Conservation (phyloP, 768 basidiomycete genomes). For the Calvatia gigantea region DNA sequence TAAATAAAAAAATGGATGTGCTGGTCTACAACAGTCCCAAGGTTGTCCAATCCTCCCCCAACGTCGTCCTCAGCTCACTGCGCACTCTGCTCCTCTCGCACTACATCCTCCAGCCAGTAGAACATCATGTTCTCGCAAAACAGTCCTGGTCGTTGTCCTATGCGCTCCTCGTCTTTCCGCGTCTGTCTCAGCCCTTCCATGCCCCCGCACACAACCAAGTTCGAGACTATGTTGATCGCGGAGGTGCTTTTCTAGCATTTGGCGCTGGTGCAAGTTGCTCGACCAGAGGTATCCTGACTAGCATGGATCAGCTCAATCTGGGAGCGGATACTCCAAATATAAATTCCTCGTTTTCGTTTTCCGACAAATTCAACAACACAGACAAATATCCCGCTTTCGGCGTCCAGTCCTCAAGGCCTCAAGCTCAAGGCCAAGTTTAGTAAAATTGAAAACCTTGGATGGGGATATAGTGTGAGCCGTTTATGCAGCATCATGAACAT, state of each 20-base stretch:
- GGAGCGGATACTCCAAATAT: constrained; percentile 1
- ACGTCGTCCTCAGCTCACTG: constrained; percentile 12
- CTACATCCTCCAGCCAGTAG: constrained; percentile 15
- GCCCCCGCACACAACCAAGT: background rate
- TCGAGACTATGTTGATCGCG: constrained; percentile 15
- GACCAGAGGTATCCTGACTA: background rate
- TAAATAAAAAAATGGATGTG: constrained; percentile 15
- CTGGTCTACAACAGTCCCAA: constrained; percentile 18
- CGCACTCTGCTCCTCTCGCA: constrained; percentile 10
- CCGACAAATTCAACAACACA: constrained; percentile 9
- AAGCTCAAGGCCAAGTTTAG: background rate
- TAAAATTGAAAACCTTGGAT: background rate
- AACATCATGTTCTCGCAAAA: constrained; percentile 10
- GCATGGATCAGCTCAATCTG: constrained; percentile 2
- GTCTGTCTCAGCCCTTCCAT: background rate
- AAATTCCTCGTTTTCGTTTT: constrained; percentile 8
- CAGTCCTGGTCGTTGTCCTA: constrained; percentile 16
- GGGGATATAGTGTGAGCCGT: background rate
- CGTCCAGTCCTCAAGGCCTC: background rate
- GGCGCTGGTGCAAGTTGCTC: constrained; percentile 11
- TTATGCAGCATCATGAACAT: background rate
- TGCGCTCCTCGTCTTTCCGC: constrained; percentile 16
- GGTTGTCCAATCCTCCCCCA: constrained; percentile 14
- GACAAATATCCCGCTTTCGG: constrained; percentile 4
- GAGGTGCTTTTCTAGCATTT: constrained; percentile 14